Evolutionary conservation across 176 grass and related monocot genomes (phyloP), one percentile per base, ranked within the genome.

Genomic region (Aegilops tauschii): DNA sequence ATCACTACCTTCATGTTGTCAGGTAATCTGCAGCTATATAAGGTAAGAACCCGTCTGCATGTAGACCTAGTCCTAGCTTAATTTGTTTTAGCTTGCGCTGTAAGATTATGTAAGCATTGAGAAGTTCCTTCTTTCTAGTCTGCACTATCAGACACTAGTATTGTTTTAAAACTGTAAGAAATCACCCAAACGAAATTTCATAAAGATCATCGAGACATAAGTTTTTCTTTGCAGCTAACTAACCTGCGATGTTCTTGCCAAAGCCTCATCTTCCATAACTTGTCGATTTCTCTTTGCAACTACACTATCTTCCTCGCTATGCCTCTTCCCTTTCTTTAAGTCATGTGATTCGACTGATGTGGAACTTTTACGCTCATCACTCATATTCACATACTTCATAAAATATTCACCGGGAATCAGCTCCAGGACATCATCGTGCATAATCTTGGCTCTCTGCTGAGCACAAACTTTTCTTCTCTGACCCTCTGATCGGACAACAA

Each of bases 371-470:
- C 77, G 63, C 11, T 87, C 83, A 83, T 87, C 65, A 3, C 35
- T 76, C 86, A 84, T 76, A 61, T 66, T 88, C 31, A 77, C 54
- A 52, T 90, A 94, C 30, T 90, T 96, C 36, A 96, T 61, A 9
- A 90, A 88, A 93, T 94, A 92, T 61, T 85, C 82, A 87, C 92
- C 87, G 2, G 97, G 97, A 82, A 96, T 94, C 65, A 99, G 59
- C 83, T 99, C 94, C 12, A 99, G 59, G 78, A 96, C 84, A 94
- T 99, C 94, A 74, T 84, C 85, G 83, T 96, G 69, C 44, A 20
- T 29, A 86, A 96, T 88, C 58, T 85, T 90, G 45, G 79, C 85
- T 87, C 67, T 98, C 70, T 90, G 90, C 42, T 87, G 86, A 20
- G 90, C 78, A 89, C 74, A 93, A 80, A 99, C 73, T 88, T 88